Base-by-base conservation (phyloP, 805 yeast genomes). In the Candida ficus region DNA sequence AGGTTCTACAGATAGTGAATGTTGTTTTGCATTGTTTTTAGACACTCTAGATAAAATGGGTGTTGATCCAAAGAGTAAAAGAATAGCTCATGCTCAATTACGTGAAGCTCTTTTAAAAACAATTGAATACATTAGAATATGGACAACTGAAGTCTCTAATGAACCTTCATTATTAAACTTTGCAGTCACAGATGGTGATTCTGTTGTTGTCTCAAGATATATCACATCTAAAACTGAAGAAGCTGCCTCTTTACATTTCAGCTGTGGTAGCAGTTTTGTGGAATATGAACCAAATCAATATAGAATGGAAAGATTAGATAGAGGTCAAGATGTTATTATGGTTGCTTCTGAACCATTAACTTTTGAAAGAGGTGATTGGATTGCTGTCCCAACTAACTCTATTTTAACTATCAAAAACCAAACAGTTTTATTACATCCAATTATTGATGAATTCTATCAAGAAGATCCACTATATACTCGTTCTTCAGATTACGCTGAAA, bases 301-400 rank as follows among this genome's bases (percentile, higher is more conserved):
- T 66, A 76, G 85, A 54, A 89, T 93, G 96, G 97, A 93, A 62
- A 73, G 99, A 40, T 68, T 86, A 45, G 95, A 90, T 61, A 73
- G 97, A 39, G 84, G 93, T 9, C 97, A 91, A 61, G 91, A 88
- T 61, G 91, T 93, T 14, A 83, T 91, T n/a, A 83, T 93, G 81
- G 93, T 93, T 37, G 96, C 99, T 2, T 83, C 95, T 14, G 99
- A 93, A 58, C 99, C 99, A 0, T 70, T 93, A 42, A 93, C 99
- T 0, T 93, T 93, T 61, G 98, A 93, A 64, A 68, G 99, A 41
- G 91, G 90, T 29, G 99, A 93, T 63, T 93, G 99, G 99, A 85
- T 91, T 38, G 82, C 96, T 4, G 95, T 93, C 1, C 98, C 98
- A 2, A 84, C 98, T 1, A 93, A 93, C 59, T 84, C 97, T 4